Percentiles rank a stretch among this genome's conserved stretches.
phyloP scores from a whole-genome alignment of 2,329 filamentous ascomycete species.

The Dactylellina haptotyla region DNA sequence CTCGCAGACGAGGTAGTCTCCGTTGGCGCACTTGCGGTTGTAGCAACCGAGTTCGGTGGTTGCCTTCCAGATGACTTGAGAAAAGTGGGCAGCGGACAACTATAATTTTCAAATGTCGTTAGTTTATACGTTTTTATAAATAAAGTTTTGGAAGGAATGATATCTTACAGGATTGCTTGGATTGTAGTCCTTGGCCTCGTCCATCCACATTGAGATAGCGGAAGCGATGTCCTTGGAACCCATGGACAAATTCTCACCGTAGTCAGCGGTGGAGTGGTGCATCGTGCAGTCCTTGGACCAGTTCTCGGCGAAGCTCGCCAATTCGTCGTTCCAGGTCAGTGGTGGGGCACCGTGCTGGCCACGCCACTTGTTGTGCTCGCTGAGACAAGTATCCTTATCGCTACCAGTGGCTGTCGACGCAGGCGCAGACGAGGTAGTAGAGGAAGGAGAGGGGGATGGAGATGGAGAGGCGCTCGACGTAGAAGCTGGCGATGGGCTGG shows the following conservation, averaged over 20 bases:
- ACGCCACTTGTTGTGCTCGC: slow-evolving; percentile 88
- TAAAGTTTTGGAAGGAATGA: neutral
- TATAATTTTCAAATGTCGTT: neutral
- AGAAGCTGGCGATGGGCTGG: neutral
- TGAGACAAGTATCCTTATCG: slow-evolving; percentile 63
- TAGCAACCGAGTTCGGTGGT: slow-evolving; percentile 73
- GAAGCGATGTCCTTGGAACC: slow-evolving; percentile 70
- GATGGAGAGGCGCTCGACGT: neutral
- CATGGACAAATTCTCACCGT: slow-evolving; percentile 93
- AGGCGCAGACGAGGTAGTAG: neutral
- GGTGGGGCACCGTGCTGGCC: slow-evolving; percentile 77
- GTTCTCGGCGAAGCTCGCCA: slow-evolving; percentile 72
- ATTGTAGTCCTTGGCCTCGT: slow-evolving; percentile 74
- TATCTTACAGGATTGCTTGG: slow-evolving; percentile 68
- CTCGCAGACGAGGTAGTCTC: slow-evolving; percentile 42
- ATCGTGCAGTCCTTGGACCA: slow-evolving; percentile 76
- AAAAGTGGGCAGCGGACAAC: slow-evolving; percentile 49
- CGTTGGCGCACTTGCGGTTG: slow-evolving; percentile 25
- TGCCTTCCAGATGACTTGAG: slow-evolving; percentile 77
- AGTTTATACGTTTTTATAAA: neutral
- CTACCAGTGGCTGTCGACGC: neutral
- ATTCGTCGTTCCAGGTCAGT: slow-evolving; percentile 73
- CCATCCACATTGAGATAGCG: slow-evolving; percentile 88
- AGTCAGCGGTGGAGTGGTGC: slow-evolving; percentile 74
- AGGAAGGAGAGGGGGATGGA: neutral